phyloP scores from a whole-genome alignment of 331 rosid genomes.

The Cydonia oblonga region DNA sequence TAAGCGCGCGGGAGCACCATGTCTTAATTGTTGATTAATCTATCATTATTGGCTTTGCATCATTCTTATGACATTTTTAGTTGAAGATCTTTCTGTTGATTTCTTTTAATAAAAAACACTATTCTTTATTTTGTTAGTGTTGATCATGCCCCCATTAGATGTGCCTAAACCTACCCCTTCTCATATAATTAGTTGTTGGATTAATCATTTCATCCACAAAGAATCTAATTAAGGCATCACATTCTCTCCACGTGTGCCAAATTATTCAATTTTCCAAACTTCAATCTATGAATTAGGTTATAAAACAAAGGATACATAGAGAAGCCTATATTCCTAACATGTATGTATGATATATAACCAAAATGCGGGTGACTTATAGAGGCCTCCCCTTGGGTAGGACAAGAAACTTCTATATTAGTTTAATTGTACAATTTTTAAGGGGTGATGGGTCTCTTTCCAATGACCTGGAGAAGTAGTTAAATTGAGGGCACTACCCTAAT shows the following conservation, averaged over 20 bases:
- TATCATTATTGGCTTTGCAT: conserved; percentile 22
- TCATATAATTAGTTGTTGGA: not conserved
- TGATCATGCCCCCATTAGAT: not conserved
- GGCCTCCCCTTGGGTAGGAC: conserved; percentile 18
- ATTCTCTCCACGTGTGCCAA: not conserved
- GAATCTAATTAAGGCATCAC: conserved; percentile 6
- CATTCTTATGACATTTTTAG: conserved; percentile 10
- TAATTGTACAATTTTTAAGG: conserved; percentile 4
- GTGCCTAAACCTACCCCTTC: conserved; percentile 11
- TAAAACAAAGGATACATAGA: not conserved
- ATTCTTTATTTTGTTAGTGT: not conserved
- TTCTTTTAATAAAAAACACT: not conserved
- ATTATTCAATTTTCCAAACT: not conserved
- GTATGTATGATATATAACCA: conserved; percentile 6
- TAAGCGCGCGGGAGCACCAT: not conserved
- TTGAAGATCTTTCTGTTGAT: conserved; percentile 28
- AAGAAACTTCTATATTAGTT: conserved; percentile 12
- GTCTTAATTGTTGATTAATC: conserved; percentile 1
- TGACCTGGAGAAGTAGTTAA: conserved; percentile 16
- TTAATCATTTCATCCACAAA: conserved; percentile 15
- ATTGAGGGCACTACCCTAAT: conserved; percentile 17
- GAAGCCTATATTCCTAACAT: conserved; percentile 11
- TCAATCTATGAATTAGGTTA: not conserved
- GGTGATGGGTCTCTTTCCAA: conserved; percentile 20
- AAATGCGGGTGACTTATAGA: conserved; percentile 29